Conservation (phyloP, 306 rosid genomes). For the Vicia sativa region DNA sequence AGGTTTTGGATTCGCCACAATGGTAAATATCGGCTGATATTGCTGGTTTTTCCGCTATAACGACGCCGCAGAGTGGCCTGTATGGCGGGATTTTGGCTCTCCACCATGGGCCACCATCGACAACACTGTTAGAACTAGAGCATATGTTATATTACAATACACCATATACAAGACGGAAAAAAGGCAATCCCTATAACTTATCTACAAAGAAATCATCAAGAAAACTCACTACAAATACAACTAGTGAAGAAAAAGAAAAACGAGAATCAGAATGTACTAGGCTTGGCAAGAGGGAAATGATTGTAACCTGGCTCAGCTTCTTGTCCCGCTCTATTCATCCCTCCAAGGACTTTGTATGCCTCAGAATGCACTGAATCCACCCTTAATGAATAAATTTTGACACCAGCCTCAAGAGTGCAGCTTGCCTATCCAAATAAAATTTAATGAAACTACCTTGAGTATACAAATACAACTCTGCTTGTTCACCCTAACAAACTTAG, state of each 20-base stretch:
- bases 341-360: slow-evolving; percentile 96
- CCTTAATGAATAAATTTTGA: slow-evolving; percentile 82
- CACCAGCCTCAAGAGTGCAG: slow-evolving; percentile 98
- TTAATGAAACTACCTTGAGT: slow-evolving; percentile 18
- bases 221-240: background rate
- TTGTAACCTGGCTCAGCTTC: slow-evolving; percentile 76
- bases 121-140: slow-evolving; percentile 9
- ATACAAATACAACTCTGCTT: background rate
- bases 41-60: too few relatives aligned
- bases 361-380: slow-evolving; percentile 97
- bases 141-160: background rate
- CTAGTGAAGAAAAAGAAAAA: background rate
- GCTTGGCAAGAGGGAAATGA: slow-evolving; percentile 23
- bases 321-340: slow-evolving; percentile 96
- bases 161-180: background rate
- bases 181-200: slow-evolving; percentile 10
- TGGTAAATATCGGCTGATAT: too few relatives aligned
- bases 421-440: slow-evolving; percentile 67
- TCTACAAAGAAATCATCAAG: slow-evolving; percentile 10
- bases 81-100: too few relatives aligned
- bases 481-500: background rate
- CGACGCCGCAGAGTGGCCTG: too few relatives aligned
- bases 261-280: background rate
- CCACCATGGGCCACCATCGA: too few relatives aligned
- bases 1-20: too few relatives aligned